Percentiles rank a stretch among this genome's conserved stretches.
Evolutionary conservation across 371 early-diverging fungal genomes (phyloP).

Genomic region (Rhizopus sp.): DNA sequence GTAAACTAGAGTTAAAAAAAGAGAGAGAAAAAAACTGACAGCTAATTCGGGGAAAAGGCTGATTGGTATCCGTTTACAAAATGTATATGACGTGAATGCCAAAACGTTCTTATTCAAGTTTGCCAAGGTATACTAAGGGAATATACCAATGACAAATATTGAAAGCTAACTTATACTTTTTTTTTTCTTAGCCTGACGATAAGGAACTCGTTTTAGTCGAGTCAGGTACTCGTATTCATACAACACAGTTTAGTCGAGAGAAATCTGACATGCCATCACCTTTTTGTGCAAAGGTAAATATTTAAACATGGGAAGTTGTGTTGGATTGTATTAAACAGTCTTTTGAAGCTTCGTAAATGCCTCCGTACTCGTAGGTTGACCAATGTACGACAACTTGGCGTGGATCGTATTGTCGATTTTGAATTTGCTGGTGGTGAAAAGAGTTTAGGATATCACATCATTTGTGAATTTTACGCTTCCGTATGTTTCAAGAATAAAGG

Average conservation of each 20-base stretch:
- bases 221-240: conserved; percentile 92
- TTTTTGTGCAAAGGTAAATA: conserved; percentile 81
- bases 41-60: conserved; percentile 42
- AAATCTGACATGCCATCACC: conserved; percentile 83
- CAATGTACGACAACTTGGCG: conserved; percentile 83
- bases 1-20: conserved; percentile 32
- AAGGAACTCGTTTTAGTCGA: conserved; percentile 93
- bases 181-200: conserved; percentile 62
- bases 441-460: conserved; percentile 82
- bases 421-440: conserved; percentile 78
- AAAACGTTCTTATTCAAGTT: conserved; percentile 95
- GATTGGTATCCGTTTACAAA: conserved; percentile 88
- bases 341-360: conserved; percentile 82
- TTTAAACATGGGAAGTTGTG: not conserved
- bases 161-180: not conserved
- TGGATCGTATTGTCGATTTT: conserved; percentile 93
- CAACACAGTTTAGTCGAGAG: conserved; percentile 87
- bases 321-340: not conserved
- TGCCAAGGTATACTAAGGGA: conserved; percentile 56
- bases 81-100: conserved; percentile 91
- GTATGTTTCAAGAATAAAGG: conserved; percentile 37
- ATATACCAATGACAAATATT: not conserved
- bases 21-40: not conserved
- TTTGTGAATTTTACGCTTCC: conserved; percentile 92
- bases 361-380: conserved; percentile 83